A percentile compares a stretch with the other conserved stretches of the same genome.
phyloP scores from a whole-genome alignment of 73 alveolate species.

The Tetrahymena malaccensis region DNA sequence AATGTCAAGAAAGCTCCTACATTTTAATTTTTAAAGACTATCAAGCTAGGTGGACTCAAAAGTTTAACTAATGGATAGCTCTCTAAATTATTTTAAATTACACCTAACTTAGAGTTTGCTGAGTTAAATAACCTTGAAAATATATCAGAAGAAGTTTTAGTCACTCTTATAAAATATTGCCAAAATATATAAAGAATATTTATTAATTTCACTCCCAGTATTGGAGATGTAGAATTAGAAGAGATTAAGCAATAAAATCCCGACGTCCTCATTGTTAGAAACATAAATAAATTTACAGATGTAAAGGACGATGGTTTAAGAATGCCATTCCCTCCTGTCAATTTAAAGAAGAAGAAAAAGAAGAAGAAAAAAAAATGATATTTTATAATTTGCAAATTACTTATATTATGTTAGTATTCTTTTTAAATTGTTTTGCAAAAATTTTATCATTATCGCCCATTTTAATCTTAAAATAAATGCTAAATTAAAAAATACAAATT shows the following conservation, averaged over 20 bases:
- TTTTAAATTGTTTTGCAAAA: not conserved
- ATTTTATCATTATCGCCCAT: not conserved
- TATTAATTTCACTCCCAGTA: conserved; percentile 27
- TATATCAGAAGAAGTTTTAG: conserved; percentile 16
- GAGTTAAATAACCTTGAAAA: conserved; percentile 13
- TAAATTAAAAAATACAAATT: too few relatives aligned
- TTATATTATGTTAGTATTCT: not conserved
- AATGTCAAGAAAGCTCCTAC: not conserved
- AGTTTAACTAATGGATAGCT: conserved; percentile 1
- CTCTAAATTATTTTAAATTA: not conserved
- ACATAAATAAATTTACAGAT: conserved; percentile 16
- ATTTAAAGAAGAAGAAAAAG: conserved; percentile 18
- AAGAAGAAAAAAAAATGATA: conserved; percentile 27
- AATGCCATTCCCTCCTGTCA: conserved; percentile 29
- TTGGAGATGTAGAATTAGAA: not conserved
- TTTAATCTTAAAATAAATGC: too few relatives aligned
- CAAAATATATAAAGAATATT: not conserved
- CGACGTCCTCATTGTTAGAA: conserved; percentile 1
- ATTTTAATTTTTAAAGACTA: not conserved
- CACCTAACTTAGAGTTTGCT: conserved; percentile 2
- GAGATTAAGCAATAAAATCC: conserved; percentile 10
- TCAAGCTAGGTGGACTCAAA: conserved; percentile 23
- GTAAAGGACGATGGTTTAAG: conserved; percentile 35
- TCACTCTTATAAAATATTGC: not conserved
- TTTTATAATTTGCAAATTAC: not conserved